These are phyloP conservation scores for Uronychia binucleata DNA, from an alignment of 73 alveolate genomes.

Conservation along the genomic window DNA sequence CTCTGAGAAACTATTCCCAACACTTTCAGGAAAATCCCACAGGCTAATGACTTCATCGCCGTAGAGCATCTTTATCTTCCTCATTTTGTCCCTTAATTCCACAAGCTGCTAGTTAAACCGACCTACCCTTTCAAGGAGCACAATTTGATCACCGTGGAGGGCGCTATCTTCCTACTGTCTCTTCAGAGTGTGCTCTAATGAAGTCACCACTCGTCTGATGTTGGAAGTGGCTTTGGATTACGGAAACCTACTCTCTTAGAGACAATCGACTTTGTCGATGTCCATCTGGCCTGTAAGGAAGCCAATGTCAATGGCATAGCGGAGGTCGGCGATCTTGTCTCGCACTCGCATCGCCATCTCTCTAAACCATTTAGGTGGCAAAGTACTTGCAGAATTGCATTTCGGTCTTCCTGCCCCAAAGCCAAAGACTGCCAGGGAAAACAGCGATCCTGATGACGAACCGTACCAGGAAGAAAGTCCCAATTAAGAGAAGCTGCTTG, in stretches of 20 bases:
- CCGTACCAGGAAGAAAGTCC: slow-evolving; percentile 16
- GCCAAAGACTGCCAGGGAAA: slow-evolving; percentile 45
- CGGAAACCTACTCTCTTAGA: neutral
- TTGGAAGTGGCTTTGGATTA: neutral
- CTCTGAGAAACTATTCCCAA: neutral
- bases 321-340: neutral
- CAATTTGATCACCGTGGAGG: neutral
- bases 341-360: neutral
- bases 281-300: neutral
- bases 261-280: neutral
- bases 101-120: neutral
- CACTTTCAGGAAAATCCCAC: neutral
- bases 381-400: slow-evolving; percentile 19
- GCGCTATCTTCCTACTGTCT: neutral
- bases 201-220: neutral
- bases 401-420: slow-evolving; percentile 34
- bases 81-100: neutral
- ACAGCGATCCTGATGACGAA: slow-evolving; percentile 15
- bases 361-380: neutral
- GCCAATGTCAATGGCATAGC: neutral
- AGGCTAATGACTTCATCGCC: neutral
- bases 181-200: neutral
- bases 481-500: neutral
- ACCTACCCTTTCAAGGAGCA: neutral
- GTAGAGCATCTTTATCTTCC: neutral